Base-by-base conservation (phyloP, 192 early-diverging fungal species). In the Allomyces arbusculus region DNA sequence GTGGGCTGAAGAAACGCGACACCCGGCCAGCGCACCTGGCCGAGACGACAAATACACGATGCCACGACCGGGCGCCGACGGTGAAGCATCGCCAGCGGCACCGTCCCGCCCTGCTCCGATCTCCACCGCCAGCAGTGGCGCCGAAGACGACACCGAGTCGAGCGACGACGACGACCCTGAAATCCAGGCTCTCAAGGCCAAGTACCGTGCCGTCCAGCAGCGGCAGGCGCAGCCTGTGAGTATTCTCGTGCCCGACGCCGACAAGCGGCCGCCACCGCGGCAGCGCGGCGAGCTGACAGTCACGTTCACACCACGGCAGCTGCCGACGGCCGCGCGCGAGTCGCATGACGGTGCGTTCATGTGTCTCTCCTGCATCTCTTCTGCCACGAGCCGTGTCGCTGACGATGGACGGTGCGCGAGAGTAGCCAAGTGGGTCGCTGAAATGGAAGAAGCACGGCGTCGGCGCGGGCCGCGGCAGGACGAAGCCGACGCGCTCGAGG, bases 241-340 rank as follows among this genome's bases (percentile, higher is more conserved):
- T 0, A 8, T 40, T 40, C 33, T 40, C 7, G 33, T 40, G 7
- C 33, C 33, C 33, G 33, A 40, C 33, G 33, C 33, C 33, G 33
- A 40, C 33, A 40, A 40, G 33, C 33, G 33, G 4, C 73, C 73
- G 0, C 22, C 69, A 23, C 70, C 70, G 3, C 55, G 70, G 5
- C 58, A 26, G 14, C 61, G 64, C 43, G 74, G 68, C 22, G 63
- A 23, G 1, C 74, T 78, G 58, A 61, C 28, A 12, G 65, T 79
- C 23, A 71, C 45, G 20, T 78, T 79, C 61, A 78, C 80, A 7
- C 72, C 75, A 14, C 68, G 80, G 25, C 74, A 72, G 20, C 44
- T 72, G 24, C 69, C 74, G 14, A 76, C 80, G 0, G 77, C 78
- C 19, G 80, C 80, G 11, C 71, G 80, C 7, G 80, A 82, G 69